A percentile compares a stretch with the other conserved stretches of the same genome.
phyloP scores from a whole-genome alignment of 768 basidiomycete species.

The Rhodotorula paludigena region DNA sequence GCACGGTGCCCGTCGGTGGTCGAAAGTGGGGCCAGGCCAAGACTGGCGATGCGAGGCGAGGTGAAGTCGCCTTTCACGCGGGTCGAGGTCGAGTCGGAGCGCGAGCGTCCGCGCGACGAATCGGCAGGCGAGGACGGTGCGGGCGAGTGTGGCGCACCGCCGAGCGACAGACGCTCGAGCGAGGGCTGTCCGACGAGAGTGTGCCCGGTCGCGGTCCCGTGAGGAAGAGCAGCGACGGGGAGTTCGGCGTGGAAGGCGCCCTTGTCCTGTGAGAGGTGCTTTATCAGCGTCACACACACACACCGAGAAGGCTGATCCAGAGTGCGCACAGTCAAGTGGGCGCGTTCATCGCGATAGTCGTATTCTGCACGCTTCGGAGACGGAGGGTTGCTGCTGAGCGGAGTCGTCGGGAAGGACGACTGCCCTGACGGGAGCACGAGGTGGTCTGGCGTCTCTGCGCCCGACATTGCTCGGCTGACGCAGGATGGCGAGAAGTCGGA shows the following conservation, averaged over 20 bases:
- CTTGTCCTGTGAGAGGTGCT: constrained; percentile 3
- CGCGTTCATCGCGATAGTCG: constrained; percentile 24
- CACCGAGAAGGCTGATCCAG: not conserved
- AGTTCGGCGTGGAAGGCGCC: constrained; percentile 32
- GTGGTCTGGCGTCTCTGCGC: constrained; percentile 5
- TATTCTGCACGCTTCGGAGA: not conserved
- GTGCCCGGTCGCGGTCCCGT: not conserved
- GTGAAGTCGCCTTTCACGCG: constrained; percentile 24
- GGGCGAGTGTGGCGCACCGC: not conserved
- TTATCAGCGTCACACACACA: not conserved
- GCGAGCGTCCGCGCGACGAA: not conserved
- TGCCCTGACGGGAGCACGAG: no score
- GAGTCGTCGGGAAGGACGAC: not conserved
- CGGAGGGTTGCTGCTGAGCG: not conserved
- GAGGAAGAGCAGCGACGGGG: constrained; percentile 14
- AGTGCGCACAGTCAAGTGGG: constrained; percentile 18
- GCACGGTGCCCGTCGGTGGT: no score
- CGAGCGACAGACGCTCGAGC: constrained; percentile 23
- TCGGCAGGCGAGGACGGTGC: not conserved
- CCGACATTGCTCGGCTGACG: no score
- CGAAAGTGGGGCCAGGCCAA: constrained; percentile 2
- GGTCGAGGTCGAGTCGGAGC: constrained; percentile 5
- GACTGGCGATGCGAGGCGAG: constrained; percentile 29
- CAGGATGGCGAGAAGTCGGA: no score
- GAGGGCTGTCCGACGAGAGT: not conserved